These are phyloP conservation scores for Solanum rostratum DNA, from an alignment of 257 asterid genomes.

Conservation along the genomic window DNA sequence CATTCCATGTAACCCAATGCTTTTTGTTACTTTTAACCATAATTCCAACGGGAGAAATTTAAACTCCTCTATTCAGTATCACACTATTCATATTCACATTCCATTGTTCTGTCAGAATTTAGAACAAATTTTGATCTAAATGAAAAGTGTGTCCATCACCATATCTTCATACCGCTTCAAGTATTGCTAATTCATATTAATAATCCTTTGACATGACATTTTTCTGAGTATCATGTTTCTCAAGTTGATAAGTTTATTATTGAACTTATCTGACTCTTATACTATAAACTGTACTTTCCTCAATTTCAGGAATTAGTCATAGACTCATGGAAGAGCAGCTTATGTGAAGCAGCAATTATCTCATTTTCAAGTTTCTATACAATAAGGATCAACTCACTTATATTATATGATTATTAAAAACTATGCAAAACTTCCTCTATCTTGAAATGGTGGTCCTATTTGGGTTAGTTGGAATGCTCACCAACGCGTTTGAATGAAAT, in stretches of 20 bases:
- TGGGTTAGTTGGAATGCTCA: constrained; percentile 13
- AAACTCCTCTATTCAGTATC: background rate
- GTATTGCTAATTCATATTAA: background rate
- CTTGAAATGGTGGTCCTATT: background rate
- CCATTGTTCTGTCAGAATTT: background rate
- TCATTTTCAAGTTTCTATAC: background rate
- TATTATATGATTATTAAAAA: background rate
- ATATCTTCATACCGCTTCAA: background rate
- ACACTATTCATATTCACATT: background rate
- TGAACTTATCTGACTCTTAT: background rate
- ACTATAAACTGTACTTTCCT: background rate
- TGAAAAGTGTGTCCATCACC: background rate
- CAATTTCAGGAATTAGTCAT: background rate
- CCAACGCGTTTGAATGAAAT: constrained; percentile 81
- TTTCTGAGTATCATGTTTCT: background rate
- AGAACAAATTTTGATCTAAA: background rate
- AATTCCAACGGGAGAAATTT: background rate
- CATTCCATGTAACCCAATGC: background rate
- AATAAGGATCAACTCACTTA: background rate
- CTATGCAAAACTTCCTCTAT: background rate
- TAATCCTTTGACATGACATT: background rate
- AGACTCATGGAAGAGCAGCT: background rate
- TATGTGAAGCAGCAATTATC: background rate
- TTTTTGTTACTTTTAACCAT: background rate
- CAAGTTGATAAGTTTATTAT: background rate